A percentile compares a stretch with the other conserved stretches of the same genome.
phyloP scores from a whole-genome alignment of 345 rosid species.

The Barbarea vulgaris region DNA sequence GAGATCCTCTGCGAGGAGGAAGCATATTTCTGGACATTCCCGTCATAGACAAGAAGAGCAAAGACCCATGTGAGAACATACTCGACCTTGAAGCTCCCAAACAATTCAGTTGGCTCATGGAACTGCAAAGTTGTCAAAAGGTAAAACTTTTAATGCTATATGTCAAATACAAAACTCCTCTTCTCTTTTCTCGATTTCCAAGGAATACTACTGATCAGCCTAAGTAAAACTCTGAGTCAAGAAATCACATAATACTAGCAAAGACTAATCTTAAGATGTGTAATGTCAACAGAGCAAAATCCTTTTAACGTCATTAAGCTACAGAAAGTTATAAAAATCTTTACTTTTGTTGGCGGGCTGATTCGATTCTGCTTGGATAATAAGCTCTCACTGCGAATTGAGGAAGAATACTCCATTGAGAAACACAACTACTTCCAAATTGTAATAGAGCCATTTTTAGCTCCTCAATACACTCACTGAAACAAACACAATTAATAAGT shows the following conservation, averaged over 20 bases:
- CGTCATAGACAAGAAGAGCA: conserved; percentile 47
- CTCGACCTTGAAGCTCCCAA: conserved; percentile 65
- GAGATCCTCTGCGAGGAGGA: conserved; percentile 52
- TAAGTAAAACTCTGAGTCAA: not conserved
- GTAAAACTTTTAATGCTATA: not conserved
- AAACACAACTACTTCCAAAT: conserved; percentile 68
- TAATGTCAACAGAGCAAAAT: not conserved
- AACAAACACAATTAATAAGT: conserved; percentile 1
- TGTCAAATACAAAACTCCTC: not conserved
- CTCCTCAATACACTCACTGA: conserved; percentile 35
- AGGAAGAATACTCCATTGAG: conserved; percentile 72
- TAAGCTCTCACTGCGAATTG: conserved; percentile 50
- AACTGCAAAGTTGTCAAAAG: conserved; percentile 44
- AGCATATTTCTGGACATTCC: conserved; percentile 52
- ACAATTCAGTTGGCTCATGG: conserved; percentile 47
- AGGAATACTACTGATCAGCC: not conserved
- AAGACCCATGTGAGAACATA: conserved; percentile 60
- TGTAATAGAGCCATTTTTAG: conserved; percentile 72
- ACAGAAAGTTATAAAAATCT: conserved; percentile 12
- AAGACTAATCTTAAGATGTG: not conserved
- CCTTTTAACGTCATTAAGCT: not conserved
- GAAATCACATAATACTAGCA: not conserved
- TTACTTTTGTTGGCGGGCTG: conserved; percentile 47
- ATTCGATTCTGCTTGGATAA: conserved; percentile 39
- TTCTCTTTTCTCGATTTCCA: too few species aligned